These are phyloP conservation scores for Russula compacta DNA, from an alignment of 768 basidiomycete genomes.

Conservation along the genomic window DNA sequence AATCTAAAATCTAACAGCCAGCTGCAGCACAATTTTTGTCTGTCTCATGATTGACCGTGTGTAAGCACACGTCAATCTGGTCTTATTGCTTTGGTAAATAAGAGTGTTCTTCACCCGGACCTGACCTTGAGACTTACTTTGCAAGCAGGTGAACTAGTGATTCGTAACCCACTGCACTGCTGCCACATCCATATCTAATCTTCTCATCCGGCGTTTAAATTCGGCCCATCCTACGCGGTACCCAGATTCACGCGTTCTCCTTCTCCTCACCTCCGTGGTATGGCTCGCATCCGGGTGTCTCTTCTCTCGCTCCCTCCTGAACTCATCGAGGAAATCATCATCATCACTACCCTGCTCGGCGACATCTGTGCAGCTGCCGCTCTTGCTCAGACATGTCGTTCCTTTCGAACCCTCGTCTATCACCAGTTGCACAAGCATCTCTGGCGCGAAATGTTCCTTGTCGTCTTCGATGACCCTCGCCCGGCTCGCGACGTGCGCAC, in stretches of 20 bases:
- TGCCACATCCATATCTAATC: neutral
- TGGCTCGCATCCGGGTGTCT: neutral
- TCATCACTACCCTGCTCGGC: slow-evolving; percentile 21
- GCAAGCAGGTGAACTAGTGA: too few relatives aligned
- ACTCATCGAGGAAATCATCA: slow-evolving; percentile 30
- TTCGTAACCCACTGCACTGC: neutral
- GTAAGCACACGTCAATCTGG: too few relatives aligned
- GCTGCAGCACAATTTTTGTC: too few relatives aligned
- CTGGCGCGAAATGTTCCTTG: slow-evolving; percentile 33
- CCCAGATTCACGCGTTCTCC: neutral
- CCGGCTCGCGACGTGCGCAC: neutral
- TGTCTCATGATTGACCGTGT: too few relatives aligned
- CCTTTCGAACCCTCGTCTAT: slow-evolving; percentile 27
- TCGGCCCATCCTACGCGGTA: neutral
- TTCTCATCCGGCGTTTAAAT: neutral
- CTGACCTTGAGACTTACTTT: too few relatives aligned
- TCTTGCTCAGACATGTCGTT: slow-evolving; percentile 29
- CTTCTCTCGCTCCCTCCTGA: slow-evolving; percentile 26
- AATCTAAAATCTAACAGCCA: neutral
- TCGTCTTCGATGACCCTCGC: slow-evolving; percentile 30
- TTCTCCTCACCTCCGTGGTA: neutral
- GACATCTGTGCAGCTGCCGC: slow-evolving; percentile 25
- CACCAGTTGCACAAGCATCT: slow-evolving; percentile 27
- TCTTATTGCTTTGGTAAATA: too few relatives aligned
- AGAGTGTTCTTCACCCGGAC: too few relatives aligned